A percentile compares a stretch with the other conserved stretches of the same genome.
Evolutionary conservation across 176 grass and related monocot species (phyloP).

Genomic region (Avena eriantha): DNA sequence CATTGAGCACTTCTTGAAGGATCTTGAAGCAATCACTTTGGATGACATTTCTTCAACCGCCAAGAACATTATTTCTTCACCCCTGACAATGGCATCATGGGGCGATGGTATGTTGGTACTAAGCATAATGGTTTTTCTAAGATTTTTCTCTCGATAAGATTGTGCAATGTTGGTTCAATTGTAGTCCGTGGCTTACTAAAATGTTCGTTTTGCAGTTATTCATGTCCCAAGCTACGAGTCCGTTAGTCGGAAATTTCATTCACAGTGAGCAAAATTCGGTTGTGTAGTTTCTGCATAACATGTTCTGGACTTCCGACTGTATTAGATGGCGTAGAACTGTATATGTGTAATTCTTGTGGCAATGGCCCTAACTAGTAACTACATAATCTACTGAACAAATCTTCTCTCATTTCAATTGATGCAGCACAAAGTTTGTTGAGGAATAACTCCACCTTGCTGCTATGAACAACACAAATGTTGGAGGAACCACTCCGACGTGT

Average conservation of each 20-base stretch:
- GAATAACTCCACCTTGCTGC: no score
- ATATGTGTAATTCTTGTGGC: not conserved
- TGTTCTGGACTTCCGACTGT: constrained; percentile 4
- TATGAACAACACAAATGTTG: no score
- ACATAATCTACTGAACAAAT: constrained; percentile 38
- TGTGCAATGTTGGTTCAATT: constrained; percentile 6
- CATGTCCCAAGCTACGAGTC: constrained; percentile 71
- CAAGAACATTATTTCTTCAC: constrained; percentile 66
- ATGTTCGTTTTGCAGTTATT: constrained; percentile 54
- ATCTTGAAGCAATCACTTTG: constrained; percentile 64
- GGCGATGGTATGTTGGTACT: constrained; percentile 65
- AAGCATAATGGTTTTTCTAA: not conserved
- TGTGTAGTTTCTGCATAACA: not conserved
- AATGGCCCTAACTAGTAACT: constrained; percentile 11
- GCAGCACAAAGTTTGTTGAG: no score
- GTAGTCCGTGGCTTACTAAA: not conserved
- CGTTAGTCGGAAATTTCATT: constrained; percentile 62
- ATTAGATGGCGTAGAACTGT: constrained; percentile 15
- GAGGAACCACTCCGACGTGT: no score
- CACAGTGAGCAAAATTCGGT: constrained; percentile 6
- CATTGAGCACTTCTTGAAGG: constrained; percentile 67
- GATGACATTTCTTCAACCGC: constrained; percentile 67
- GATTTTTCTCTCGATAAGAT: not conserved
- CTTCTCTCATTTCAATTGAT: not conserved
- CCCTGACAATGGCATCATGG: constrained; percentile 77